Evolutionary conservation across 2,329 filamentous ascomycete genomes (phyloP).

Genomic region (Fusarium equiseti): DNA sequence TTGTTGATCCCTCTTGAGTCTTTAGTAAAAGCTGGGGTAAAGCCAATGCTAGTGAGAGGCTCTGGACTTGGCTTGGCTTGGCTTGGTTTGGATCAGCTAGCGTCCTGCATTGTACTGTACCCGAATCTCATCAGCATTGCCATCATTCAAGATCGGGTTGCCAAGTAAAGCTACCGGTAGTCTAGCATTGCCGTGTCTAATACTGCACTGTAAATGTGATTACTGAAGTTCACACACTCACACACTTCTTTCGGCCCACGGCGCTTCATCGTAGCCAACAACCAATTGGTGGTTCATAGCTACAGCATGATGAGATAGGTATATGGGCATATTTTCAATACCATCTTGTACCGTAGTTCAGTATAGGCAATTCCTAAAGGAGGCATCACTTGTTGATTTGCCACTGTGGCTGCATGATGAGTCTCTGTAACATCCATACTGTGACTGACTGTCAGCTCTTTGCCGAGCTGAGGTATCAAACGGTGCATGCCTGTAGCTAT

Average conservation of each 20-base stretch:
- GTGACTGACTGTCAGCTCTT: constrained; percentile 10
- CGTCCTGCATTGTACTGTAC: background rate
- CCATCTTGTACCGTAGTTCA: background rate
- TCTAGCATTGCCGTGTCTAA: background rate
- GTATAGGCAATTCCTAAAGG: background rate
- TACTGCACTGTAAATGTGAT: background rate
- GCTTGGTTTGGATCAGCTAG: constrained; percentile 4
- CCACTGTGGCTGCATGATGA: constrained; percentile 26
- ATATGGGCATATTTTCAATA: background rate
- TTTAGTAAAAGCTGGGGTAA: constrained; percentile 14
- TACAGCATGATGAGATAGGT: background rate
- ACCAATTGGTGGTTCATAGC: background rate
- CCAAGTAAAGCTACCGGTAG: constrained; percentile 7
- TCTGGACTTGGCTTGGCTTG: background rate
- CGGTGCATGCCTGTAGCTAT: constrained; percentile 3
- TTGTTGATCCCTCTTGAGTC: constrained; percentile 3
- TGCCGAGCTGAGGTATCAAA: constrained; percentile 29
- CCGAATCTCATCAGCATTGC: constrained; percentile 1
- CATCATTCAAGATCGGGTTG: constrained; percentile 15
- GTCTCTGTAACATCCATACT: background rate
- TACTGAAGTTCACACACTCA: background rate
- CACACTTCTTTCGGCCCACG: background rate
- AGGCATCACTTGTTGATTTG: constrained; percentile 6
- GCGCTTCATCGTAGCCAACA: background rate
- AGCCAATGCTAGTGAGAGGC: background rate